These are phyloP conservation scores for Parafenestella ontariensis DNA, from an alignment of 2,329 filamentous ascomycete species.

Conservation along the genomic window DNA sequence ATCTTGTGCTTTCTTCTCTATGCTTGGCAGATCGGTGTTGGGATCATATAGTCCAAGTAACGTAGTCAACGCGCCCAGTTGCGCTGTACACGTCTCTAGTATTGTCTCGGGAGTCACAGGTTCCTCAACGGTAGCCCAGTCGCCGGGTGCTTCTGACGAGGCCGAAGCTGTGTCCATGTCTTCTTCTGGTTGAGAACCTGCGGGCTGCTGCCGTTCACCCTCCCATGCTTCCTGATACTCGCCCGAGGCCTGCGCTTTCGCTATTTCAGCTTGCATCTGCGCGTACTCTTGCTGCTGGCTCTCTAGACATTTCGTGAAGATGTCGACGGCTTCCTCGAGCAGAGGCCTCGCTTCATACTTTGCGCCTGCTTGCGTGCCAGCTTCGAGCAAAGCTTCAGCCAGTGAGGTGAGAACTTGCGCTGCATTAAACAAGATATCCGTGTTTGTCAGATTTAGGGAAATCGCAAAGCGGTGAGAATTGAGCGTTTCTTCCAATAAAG, in stretches of 20 bases:
- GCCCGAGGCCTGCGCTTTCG: constrained; percentile 36
- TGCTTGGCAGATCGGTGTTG: constrained; percentile 51
- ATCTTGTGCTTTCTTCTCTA: constrained; percentile 66
- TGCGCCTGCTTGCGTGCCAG: constrained; percentile 52
- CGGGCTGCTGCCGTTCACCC: constrained; percentile 13
- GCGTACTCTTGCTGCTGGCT: constrained; percentile 56
- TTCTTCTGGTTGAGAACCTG: constrained; percentile 12
- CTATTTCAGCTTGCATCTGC: constrained; percentile 46
- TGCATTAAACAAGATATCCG: constrained; percentile 75
- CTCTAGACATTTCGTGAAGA: constrained; percentile 61
- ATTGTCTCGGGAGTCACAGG: constrained; percentile 70
- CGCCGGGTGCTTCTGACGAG: constrained; percentile 54
- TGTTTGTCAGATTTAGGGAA: constrained; percentile 65
- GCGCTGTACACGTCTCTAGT: constrained; percentile 71
- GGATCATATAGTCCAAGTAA: constrained; percentile 59
- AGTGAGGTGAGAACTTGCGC: constrained; percentile 72
- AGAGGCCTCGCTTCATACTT: constrained; percentile 58
- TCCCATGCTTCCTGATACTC: constrained; percentile 30
- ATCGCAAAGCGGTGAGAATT: constrained; percentile 70
- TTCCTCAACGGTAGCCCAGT: constrained; percentile 72
- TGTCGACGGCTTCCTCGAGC: constrained; percentile 66
- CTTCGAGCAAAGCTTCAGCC: constrained; percentile 65
- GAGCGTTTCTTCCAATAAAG: constrained; percentile 67
- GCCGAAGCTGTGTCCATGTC: constrained; percentile 34
- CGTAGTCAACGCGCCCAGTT: constrained; percentile 58